Evolutionary conservation across 2,329 filamentous ascomycete species (phyloP), one percentile per base, ranked within the genome.

Genomic region (Juglanconis sp.): DNA sequence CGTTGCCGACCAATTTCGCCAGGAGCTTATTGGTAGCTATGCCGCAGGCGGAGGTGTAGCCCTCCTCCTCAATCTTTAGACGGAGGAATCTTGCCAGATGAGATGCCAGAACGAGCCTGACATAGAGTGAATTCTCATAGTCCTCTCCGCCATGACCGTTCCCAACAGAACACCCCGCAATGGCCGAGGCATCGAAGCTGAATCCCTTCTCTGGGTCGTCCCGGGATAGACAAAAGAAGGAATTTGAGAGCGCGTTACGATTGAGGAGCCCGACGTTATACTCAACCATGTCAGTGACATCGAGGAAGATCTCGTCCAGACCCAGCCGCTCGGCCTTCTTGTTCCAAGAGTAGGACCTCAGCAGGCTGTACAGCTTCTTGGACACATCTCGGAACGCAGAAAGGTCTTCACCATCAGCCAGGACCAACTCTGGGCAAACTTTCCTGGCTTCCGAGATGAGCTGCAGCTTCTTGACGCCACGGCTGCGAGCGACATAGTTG

Each of bases 11-110:
- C 13, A 98, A 81, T 73, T 98, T 98, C 61, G 90, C 87, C 10
- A 96, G 79, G 5, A 94, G 74, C 73, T 98, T 98, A 69, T 89
- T 94, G 0, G 91, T 96, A 2, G 92, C 89, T 30, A 98, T 86
- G 4, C 94, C 94, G 47, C 91, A 92, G 1, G 93, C 94, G 34
- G 89, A 89, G 0, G 92, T 96, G 74, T 94, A 96, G 1, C 92
- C 91, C 50, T 91, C 81, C 50, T 87, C 79, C 68, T 96, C 90
- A 10, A 98, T 78, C 68, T 85, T 83, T 59, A 81, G 77, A 11
- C 94, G 87, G 32, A 98, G 73, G 70, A 94, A 81, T 35, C 84
- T 79, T 5, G 92, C 92, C 36, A 98, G 77, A 74, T 97, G 92
- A 10, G 92, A 95, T 4, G 86, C 93, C 8, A 97, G 77, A 11